These are phyloP conservation scores for Suillus fuscotomentosus DNA, from an alignment of 768 basidiomycete species.

Conservation along the genomic window DNA sequence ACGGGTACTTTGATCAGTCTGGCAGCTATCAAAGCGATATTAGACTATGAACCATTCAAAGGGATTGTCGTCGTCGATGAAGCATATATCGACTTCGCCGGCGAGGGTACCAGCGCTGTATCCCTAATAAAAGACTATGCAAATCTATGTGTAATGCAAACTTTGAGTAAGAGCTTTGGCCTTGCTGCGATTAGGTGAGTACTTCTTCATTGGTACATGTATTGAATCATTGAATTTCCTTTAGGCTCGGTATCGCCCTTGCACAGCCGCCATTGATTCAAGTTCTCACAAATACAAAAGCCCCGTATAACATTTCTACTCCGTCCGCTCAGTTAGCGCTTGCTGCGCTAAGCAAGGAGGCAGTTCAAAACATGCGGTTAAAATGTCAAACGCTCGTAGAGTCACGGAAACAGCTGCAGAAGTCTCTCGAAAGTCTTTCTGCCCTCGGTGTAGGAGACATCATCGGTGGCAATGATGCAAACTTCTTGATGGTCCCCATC, in stretches of 20 bases:
- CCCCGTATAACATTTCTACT: slow-evolving; percentile 94
- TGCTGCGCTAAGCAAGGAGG: slow-evolving; percentile 68
- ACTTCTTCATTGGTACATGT: neutral
- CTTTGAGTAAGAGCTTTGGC: slow-evolving; percentile 94
- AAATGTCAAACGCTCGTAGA: slow-evolving; percentile 59
- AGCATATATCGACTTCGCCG: slow-evolving; percentile 94
- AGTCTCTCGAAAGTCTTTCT: slow-evolving; percentile 44
- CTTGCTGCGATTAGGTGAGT: slow-evolving; percentile 90
- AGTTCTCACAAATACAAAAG: slow-evolving; percentile 91
- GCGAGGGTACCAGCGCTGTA: slow-evolving; percentile 57
- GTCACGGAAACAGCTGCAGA: slow-evolving; percentile 57
- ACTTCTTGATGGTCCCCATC: slow-evolving; percentile 85
- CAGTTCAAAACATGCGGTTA: slow-evolving; percentile 59
- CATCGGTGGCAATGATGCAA: slow-evolving; percentile 85
- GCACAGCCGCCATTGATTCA: slow-evolving; percentile 90
- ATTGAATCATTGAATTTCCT: slow-evolving; percentile 1
- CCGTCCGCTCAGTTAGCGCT: slow-evolving; percentile 84
- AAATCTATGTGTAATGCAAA: slow-evolving; percentile 95
- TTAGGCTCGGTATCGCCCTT: slow-evolving; percentile 84
- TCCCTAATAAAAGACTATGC: slow-evolving; percentile 75
- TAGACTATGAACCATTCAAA: slow-evolving; percentile 80
- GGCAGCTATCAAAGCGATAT: slow-evolving; percentile 58
- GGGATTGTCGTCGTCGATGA: slow-evolving; percentile 95
- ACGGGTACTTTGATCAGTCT: slow-evolving; percentile 87
- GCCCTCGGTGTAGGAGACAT: slow-evolving; percentile 58